Evolutionary conservation across 805 yeast species (phyloP), one percentile per base, ranked within the genome.

Genomic region (Metschnikowia similis): DNA sequence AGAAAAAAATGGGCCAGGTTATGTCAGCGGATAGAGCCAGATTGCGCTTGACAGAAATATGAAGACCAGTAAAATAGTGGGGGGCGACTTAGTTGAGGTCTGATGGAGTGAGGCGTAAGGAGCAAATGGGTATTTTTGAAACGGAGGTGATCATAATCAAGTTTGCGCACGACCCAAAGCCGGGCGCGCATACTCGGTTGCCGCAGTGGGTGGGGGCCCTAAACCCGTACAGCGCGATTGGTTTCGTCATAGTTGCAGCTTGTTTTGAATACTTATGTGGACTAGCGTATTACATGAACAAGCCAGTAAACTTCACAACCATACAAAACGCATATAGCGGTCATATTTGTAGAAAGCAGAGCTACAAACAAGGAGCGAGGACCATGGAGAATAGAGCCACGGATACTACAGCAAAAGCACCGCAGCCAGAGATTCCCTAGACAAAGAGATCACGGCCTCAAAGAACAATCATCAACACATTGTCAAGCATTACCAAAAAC

Each of bases 131-230:
- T 41, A 41, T 41, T 41, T 41, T 32, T 41, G 45, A 41, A 32
- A 41, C 45, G 45, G 45, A 32, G 43, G 40, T 35, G 41, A 38
- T 26, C 29, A 41, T 31, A 34, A 43, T 27, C 38, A 39, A 32
- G 46, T 43, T 43, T 43, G 46, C 39, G 46, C 46, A 43, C 46
- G 46, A 43, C 46, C 45, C 41, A 38, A 26, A 38, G 31, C 30
- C 29, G 3, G 21, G 45, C 45, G 37, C 45, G 45, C 45, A 34
- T 38, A 16, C 45, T 26, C 45, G 42, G 42, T n/a, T 39, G 45
- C 45, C 45, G 45, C 45, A 41, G 28, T 13, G 35, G 35, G 7
- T 14, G 13, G 28, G 26, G 17, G 41, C 8, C 3, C 3, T 6
- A 41, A 11, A 31, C 37, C 45, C 30, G 45, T 41, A 14, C 45